Percentiles rank a stretch among this genome's conserved stretches.
Conservation (phyloP, 805 yeast species). For the Geotrichum ghanense region DNA sequence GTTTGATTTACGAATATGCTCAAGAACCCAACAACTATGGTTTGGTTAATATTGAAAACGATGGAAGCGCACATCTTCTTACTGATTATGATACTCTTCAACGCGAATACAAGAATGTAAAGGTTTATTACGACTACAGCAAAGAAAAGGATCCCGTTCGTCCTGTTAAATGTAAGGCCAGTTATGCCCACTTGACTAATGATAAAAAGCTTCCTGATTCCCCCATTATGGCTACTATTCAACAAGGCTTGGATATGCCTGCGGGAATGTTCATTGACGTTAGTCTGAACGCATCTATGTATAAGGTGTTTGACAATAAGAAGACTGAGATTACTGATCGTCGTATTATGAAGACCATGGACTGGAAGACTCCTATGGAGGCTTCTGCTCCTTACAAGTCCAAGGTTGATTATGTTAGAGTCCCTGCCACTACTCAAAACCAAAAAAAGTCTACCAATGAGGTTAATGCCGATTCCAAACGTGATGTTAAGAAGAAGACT, state of each 20-base stretch:
- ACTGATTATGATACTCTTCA: constrained; percentile 44
- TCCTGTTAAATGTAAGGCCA: background rate
- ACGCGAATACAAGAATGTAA: constrained; percentile 34
- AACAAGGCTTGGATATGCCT: background rate
- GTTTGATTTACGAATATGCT: constrained; percentile 69
- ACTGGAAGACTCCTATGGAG: constrained; percentile 2
- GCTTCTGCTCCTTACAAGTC: background rate
- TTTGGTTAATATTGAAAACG: constrained; percentile 41
- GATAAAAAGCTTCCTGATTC: constrained; percentile 2
- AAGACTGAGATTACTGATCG: background rate
- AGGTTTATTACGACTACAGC: constrained; percentile 3
- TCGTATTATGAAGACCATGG: background rate
- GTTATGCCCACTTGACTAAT: background rate
- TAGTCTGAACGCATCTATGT: background rate
- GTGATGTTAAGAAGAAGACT: background rate
- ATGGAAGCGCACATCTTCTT: constrained; percentile 32
- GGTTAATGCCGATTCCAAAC: background rate
- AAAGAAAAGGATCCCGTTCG: constrained; percentile 1
- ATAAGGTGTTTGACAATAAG: background rate
- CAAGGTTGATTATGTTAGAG: background rate
- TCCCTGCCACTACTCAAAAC: background rate
- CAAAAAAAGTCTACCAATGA: background rate
- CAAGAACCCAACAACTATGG: constrained; percentile 78
- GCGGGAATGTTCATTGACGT: background rate
- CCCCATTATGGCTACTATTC: background rate